These are phyloP conservation scores for Alternaria triticimaculans DNA, from an alignment of 2,329 filamentous ascomycete genomes.

Conservation along the genomic window DNA sequence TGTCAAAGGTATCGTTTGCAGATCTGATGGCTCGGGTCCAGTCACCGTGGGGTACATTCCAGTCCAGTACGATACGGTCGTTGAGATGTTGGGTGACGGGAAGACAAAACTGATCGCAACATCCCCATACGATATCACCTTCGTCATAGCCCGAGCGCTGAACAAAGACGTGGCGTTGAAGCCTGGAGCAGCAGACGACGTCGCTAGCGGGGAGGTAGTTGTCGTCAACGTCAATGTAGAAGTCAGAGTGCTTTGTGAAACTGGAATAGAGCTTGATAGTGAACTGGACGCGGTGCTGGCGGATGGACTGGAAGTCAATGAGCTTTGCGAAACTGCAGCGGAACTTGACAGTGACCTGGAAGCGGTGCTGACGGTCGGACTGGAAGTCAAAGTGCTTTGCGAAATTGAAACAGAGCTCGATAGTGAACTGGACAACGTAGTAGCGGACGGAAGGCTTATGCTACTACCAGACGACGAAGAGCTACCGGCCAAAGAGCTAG, in stretches of 20 bases:
- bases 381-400: background rate
- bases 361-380: background rate
- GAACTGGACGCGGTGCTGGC: background rate
- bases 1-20: slow-evolving; percentile 27
- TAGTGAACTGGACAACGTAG: background rate
- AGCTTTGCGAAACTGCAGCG: background rate
- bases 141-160: slow-evolving; percentile 24
- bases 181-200: background rate
- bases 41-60: slow-evolving; percentile 38
- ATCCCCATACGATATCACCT: slow-evolving; percentile 34
- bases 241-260: background rate
- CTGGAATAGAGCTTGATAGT: background rate
- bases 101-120: slow-evolving; percentile 36
- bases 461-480: background rate
- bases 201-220: background rate
- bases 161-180: slow-evolving; percentile 5
- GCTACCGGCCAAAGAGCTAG: background rate
- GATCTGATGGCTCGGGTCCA: slow-evolving; percentile 31
- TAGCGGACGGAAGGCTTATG: slow-evolving; percentile 11
- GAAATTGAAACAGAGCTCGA: background rate
- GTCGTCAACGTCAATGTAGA: background rate
- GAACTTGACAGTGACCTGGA: background rate
- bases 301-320: background rate
- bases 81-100: slow-evolving; percentile 36
- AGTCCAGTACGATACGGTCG: slow-evolving; percentile 44